Base-by-base conservation (phyloP, 1,139 yeast genomes). In the Eremothecium gossypii region DNA sequence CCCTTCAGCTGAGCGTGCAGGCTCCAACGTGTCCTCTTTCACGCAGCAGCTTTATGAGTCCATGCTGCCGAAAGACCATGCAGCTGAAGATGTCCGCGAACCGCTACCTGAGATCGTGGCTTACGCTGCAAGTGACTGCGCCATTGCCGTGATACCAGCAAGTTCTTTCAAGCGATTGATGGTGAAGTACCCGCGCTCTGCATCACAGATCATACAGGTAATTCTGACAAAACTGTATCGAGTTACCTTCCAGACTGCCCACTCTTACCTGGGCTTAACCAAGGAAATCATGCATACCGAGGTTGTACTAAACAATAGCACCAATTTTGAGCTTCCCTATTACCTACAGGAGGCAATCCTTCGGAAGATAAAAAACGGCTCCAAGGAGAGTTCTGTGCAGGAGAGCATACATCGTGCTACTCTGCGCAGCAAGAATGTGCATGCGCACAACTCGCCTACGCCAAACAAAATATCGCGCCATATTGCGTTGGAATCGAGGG, bases 161-260 rank as follows among this genome's bases (percentile, higher is more conserved):
- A 78, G 77, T 45, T 86, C 97, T 0, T 91, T 91, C 54, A 73
- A 76, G 43, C 69, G 83, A 44, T 73, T 91, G 37, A 83, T 85
- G 10, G 58, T 68, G 31, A 84, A 80, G 52, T 85, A 80, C 57
- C 97, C 98, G 7, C 77, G 83, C 50, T 85, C 96, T 0, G 82
- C 96, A 0, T 84, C 96, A 0, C 96, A 89, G 60, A 89, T 91
- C 37, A 93, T 91, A 7, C 95, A 94, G 50, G 87, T 91, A 76
- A 86, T 91, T 12, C 68, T 89, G 48, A 82, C 95, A 1, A 74
- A 95, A 48, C 70, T 91, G 44, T 86, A 86, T 59, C 75, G 94
- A 53, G 96, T 91, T 6, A 89, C 97, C 0, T 79, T 89, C 64
- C 91, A 83, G 57, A 84, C 96, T 0, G 84, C 93, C 9, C 93